phyloP scores from a whole-genome alignment of 2,329 filamentous ascomycete genomes.

The Aureobasidium sp. region DNA sequence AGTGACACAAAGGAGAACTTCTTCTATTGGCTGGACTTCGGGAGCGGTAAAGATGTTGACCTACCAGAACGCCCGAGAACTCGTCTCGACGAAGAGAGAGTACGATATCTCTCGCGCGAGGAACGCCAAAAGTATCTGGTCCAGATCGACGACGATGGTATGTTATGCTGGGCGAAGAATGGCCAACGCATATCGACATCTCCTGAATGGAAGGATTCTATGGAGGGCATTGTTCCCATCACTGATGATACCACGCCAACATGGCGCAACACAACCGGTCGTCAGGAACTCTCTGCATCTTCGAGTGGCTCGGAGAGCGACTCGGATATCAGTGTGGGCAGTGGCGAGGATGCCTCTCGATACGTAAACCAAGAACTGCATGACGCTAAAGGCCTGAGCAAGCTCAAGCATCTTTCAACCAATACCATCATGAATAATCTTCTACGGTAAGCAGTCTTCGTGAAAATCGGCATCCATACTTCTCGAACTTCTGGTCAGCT shows the following conservation, averaged over 20 bases:
- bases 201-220: slow-evolving; percentile 67
- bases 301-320: slow-evolving; percentile 26
- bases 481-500: not conserved
- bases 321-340: slow-evolving; percentile 40
- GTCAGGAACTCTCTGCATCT: slow-evolving; percentile 18
- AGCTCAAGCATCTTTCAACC: slow-evolving; percentile 60
- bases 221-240: slow-evolving; percentile 52
- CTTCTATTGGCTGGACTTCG: slow-evolving; percentile 88
- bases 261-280: slow-evolving; percentile 33
- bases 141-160: slow-evolving; percentile 63
- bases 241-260: slow-evolving; percentile 37
- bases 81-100: slow-evolving; percentile 67
- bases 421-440: slow-evolving; percentile 72
- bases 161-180: slow-evolving; percentile 83
- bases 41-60: slow-evolving; percentile 64
- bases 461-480: not conserved
- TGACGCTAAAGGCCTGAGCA: slow-evolving; percentile 53
- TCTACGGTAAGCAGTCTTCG: slow-evolving; percentile 42
- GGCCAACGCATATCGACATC: slow-evolving; percentile 70
- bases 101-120: slow-evolving; percentile 76
- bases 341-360: slow-evolving; percentile 55
- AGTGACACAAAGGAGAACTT: slow-evolving; percentile 75
- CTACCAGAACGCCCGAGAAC: slow-evolving; percentile 66
- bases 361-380: slow-evolving; percentile 60
- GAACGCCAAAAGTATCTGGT: slow-evolving; percentile 78